These are phyloP conservation scores for Chaetomium sp. DNA, from an alignment of 2,329 filamentous ascomycete genomes.

Conservation along the genomic window DNA sequence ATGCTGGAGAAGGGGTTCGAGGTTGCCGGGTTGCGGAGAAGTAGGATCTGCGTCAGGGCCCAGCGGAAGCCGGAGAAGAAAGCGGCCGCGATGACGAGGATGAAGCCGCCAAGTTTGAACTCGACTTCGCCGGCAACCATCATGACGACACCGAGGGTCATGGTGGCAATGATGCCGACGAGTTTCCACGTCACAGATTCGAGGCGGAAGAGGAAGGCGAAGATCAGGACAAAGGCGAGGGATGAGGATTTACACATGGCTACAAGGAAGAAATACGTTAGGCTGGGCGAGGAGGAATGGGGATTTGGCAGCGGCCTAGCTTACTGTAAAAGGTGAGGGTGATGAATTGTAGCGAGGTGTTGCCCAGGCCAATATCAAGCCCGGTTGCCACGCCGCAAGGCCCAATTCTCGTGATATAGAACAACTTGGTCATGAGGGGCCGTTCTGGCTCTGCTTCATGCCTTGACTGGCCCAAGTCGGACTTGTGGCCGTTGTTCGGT, in stretches of 20 bases:
- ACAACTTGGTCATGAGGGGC: conserved; percentile 75
- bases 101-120: conserved; percentile 80
- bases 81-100: conserved; percentile 85
- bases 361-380: conserved; percentile 90
- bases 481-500: conserved; percentile 48
- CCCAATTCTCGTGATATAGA: conserved; percentile 86
- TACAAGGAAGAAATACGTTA: conserved; percentile 25
- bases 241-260: conserved; percentile 99
- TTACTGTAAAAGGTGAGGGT: conserved; percentile 90
- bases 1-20: conserved; percentile 96
- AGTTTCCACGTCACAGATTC: conserved; percentile 82
- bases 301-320: conserved; percentile 25
- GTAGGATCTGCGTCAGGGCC: conserved; percentile 95
- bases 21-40: conserved; percentile 88
- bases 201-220: conserved; percentile 89
- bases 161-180: conserved; percentile 78
- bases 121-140: conserved; percentile 96
- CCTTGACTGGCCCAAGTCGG: conserved; percentile 44
- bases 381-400: conserved; percentile 91
- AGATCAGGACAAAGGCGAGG: conserved; percentile 87
- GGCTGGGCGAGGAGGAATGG: not conserved
- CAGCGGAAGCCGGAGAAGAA: conserved; percentile 97
- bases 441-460: conserved; percentile 48
- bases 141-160: conserved; percentile 91
- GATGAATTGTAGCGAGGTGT: conserved; percentile 93